Evolutionary conservation across 2,329 filamentous ascomycete species (phyloP).

Genomic region (Tricladium varicosporioides): DNA sequence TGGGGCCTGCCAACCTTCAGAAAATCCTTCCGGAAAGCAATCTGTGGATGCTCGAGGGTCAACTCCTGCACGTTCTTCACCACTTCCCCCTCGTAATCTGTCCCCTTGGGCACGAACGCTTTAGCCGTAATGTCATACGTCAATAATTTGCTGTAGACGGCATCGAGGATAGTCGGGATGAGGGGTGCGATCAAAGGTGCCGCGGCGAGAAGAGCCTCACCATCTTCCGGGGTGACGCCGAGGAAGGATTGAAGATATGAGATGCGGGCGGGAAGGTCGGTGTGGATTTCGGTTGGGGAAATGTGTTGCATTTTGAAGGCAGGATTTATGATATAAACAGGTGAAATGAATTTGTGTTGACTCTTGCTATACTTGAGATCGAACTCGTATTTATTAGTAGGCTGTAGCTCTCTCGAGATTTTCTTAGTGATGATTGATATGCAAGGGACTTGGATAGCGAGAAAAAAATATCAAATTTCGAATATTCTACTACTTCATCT

Average conservation of each 20-base stretch:
- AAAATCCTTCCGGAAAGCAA: conserved; percentile 76
- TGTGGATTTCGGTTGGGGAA: conserved; percentile 23
- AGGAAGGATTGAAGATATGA: conserved; percentile 29
- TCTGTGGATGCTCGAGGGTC: conserved; percentile 62
- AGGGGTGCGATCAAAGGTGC: conserved; percentile 46
- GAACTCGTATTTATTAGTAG: neutral
- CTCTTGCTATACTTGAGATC: neutral
- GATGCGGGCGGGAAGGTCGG: conserved; percentile 26
- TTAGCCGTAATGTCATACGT: conserved; percentile 80
- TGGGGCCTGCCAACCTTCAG: no score
- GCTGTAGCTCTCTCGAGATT: neutral
- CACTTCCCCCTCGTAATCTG: conserved; percentile 64
- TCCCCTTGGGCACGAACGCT: conserved; percentile 64
- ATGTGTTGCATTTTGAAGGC: conserved; percentile 31
- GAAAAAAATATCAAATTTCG: no score
- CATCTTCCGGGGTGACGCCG: conserved; percentile 28
- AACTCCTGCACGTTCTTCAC: conserved; percentile 60
- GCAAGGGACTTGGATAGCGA: no score
- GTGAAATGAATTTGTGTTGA: neutral
- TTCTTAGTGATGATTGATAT: no score
- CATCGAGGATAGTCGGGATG: conserved; percentile 79
- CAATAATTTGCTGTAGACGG: conserved; percentile 79
- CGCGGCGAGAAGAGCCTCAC: conserved; percentile 30
- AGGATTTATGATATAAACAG: no score
- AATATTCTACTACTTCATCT: no score